These are phyloP conservation scores for Cicer arietinum DNA, from an alignment of 306 rosid genomes.

Conservation along the genomic window DNA sequence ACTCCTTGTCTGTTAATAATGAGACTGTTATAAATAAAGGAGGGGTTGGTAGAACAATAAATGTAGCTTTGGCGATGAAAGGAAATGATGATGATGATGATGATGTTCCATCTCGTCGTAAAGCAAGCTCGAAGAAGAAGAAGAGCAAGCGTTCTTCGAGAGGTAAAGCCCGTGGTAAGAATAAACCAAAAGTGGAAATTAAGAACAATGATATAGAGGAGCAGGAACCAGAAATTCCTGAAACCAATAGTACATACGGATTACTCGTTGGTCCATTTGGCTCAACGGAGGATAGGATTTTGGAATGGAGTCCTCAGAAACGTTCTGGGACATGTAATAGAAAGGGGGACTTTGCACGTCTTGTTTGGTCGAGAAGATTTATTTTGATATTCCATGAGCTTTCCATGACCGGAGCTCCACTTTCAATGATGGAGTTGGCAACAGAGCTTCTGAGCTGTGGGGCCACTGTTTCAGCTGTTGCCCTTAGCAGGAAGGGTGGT, in stretches of 20 bases:
- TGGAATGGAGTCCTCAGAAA: slow-evolving; percentile 91
- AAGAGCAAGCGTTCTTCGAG: slow-evolving; percentile 55
- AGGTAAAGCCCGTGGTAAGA: slow-evolving; percentile 61
- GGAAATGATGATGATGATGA: slow-evolving; percentile 19
- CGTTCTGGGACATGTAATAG: slow-evolving; percentile 95
- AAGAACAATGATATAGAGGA: slow-evolving; percentile 59
- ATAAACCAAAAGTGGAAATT: slow-evolving; percentile 48
- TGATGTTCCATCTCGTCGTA: slow-evolving; percentile 54
- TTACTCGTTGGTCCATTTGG: slow-evolving; percentile 93
- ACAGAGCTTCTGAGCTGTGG: slow-evolving; percentile 98
- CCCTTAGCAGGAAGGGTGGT: slow-evolving; percentile 95
- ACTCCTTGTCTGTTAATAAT: slow-evolving; percentile 50
- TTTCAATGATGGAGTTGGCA: slow-evolving; percentile 96
- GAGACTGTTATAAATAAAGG: slow-evolving; percentile 46
- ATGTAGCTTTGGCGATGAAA: slow-evolving; percentile 64
- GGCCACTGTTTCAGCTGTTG: slow-evolving; percentile 92
- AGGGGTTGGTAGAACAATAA: slow-evolving; percentile 47
- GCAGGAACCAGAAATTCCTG: slow-evolving; percentile 75
- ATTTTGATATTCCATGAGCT: slow-evolving; percentile 89
- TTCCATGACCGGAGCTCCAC: slow-evolving; percentile 97
- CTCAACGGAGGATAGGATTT: slow-evolving; percentile 66
- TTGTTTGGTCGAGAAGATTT: slow-evolving; percentile 98
- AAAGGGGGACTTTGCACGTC: slow-evolving; percentile 89
- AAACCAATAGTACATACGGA: slow-evolving; percentile 75
- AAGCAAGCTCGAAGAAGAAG: slow-evolving; percentile 67